These are phyloP conservation scores for Rhizoclosmatium sp. DNA, from an alignment of 192 early-diverging fungal genomes.

Conservation along the genomic window DNA sequence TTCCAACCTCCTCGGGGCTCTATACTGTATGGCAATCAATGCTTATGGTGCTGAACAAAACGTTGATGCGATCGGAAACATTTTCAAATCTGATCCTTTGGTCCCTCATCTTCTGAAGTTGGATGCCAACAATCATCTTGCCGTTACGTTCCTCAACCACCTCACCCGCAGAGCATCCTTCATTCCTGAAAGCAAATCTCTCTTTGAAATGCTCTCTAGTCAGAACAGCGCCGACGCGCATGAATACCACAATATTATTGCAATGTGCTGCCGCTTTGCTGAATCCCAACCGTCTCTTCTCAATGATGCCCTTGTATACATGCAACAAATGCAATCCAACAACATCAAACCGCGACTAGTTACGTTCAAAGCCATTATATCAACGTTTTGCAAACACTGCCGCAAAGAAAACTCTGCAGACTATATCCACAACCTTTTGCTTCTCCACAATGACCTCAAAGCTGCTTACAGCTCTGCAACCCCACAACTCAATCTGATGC, in stretches of 20 bases:
- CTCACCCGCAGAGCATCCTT: not conserved
- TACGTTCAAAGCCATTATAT: not conserved
- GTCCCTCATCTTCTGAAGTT: not conserved
- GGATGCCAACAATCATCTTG: too few species aligned
- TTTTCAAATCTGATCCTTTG: too few species aligned
- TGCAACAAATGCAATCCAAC: not conserved
- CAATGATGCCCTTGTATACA: not conserved
- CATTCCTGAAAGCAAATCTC: not conserved
- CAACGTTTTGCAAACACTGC: not conserved
- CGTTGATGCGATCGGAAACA: too few species aligned
- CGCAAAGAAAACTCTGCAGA: not conserved
- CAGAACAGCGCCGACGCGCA: not conserved
- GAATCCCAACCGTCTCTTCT: not conserved
- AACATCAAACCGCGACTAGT: too few species aligned
- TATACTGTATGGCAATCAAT: too few species aligned
- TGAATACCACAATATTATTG: not conserved
- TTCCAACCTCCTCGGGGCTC: too few species aligned
- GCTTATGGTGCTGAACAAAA: too few species aligned
- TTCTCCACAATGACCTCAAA: not conserved
- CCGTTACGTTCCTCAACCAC: not conserved
- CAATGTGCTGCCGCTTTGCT: conserved; percentile 11
- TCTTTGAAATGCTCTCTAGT: not conserved
- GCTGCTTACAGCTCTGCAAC: not conserved
- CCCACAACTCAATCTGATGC: too few species aligned
- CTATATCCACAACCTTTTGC: too few species aligned